These are phyloP conservation scores for Saturnispora gosingensis DNA, from an alignment of 805 yeast genomes.

Conservation along the genomic window DNA sequence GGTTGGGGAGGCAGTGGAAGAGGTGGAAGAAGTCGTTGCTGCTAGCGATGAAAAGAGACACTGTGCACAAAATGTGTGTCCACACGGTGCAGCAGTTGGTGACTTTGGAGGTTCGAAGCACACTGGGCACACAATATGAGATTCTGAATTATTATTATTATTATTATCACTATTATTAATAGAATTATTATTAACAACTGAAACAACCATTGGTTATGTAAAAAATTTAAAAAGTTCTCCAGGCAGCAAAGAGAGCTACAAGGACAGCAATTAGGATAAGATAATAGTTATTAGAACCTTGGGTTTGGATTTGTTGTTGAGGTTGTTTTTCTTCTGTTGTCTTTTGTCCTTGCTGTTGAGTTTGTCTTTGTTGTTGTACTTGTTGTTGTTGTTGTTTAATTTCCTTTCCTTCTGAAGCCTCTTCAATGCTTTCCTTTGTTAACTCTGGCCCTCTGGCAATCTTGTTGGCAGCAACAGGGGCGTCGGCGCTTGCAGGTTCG, in stretches of 20 bases:
- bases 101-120: conserved; percentile 45
- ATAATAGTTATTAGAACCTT: background rate
- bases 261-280: conserved; percentile 5
- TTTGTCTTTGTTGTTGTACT: background rate
- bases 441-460: background rate
- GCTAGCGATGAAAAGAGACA: conserved; percentile 44
- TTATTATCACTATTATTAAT: background rate
- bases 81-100: conserved; percentile 45
- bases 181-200: background rate
- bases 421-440: background rate
- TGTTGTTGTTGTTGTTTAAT: background rate
- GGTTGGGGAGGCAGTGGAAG: background rate
- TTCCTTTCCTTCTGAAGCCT: background rate
- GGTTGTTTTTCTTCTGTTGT: conserved; percentile 2
- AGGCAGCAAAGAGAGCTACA: conserved; percentile 7
- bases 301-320: background rate
- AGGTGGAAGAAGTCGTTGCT: background rate
- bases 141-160: conserved; percentile 22
- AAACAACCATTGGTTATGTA: conserved; percentile 26
- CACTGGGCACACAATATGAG: conserved; percentile 40
- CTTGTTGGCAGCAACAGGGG: conserved; percentile 10
- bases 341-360: background rate
- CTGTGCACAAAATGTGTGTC: conserved; percentile 46
- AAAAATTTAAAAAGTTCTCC: conserved; percentile 3
- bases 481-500: conserved; percentile 13